A percentile compares a stretch with the other conserved stretches of the same genome.
These are phyloP conservation scores for Prunus padus DNA, from an alignment of 306 rosid genomes.

Conservation along the genomic window DNA sequence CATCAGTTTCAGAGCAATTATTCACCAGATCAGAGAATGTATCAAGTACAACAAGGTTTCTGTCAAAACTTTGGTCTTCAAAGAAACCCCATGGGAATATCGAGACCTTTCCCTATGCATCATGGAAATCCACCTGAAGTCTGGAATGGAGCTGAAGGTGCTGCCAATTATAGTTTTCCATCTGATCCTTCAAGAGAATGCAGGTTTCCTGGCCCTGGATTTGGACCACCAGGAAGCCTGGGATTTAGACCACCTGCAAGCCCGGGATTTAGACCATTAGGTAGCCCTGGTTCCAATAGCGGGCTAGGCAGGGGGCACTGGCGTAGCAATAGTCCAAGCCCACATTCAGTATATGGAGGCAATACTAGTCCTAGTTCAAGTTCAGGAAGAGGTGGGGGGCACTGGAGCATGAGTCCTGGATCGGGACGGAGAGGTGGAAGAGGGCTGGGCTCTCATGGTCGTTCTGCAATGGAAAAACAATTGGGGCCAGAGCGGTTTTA, in stretches of 20 bases:
- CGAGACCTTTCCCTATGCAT: slow-evolving; percentile 27
- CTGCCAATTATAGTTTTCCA: slow-evolving; percentile 31
- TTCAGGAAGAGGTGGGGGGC: slow-evolving; percentile 58
- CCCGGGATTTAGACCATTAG: not conserved
- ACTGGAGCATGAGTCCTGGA: slow-evolving; percentile 31
- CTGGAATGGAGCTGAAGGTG: slow-evolving; percentile 53
- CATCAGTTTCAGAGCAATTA: slow-evolving; percentile 41
- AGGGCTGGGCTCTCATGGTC: slow-evolving; percentile 45
- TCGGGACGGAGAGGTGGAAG: slow-evolving; percentile 55
- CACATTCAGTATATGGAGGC: slow-evolving; percentile 41
- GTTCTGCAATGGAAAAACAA: slow-evolving; percentile 21
- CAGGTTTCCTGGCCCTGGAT: slow-evolving; percentile 34
- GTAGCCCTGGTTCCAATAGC: slow-evolving; percentile 32
- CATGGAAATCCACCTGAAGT: slow-evolving; percentile 28
- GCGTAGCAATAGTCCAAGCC: slow-evolving; percentile 45
- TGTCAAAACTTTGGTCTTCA: slow-evolving; percentile 25
- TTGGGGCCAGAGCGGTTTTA: slow-evolving; percentile 40
- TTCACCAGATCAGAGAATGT: slow-evolving; percentile 30
- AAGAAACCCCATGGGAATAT: slow-evolving; percentile 31
- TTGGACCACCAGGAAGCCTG: not conserved
- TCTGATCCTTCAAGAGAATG: slow-evolving; percentile 34
- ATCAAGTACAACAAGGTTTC: slow-evolving; percentile 37
- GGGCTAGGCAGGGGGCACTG: slow-evolving; percentile 36
- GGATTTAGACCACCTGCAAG: not conserved
- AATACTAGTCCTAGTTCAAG: slow-evolving; percentile 34